A percentile compares a stretch with the other conserved stretches of the same genome.
These are phyloP conservation scores for Cyathus striatus DNA, from an alignment of 768 basidiomycete species.

Conservation along the genomic window DNA sequence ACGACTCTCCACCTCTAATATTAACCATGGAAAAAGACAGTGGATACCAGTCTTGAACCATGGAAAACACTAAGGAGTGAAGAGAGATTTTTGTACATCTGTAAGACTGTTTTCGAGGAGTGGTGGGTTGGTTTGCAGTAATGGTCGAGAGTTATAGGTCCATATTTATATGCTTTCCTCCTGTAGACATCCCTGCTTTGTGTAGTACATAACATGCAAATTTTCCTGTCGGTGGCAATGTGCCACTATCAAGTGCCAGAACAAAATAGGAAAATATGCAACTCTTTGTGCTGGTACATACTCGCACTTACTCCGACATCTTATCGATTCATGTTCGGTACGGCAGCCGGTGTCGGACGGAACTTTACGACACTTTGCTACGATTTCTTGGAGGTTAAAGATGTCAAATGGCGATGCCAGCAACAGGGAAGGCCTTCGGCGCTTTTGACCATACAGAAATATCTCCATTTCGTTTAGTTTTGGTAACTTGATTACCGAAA, in stretches of 20 bases:
- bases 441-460: slow-evolving; percentile 4
- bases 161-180: background rate
- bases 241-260: background rate
- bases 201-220: background rate
- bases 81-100: too few relatives aligned
- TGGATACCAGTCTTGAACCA: background rate
- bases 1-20: too few relatives aligned
- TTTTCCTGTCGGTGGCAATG: background rate
- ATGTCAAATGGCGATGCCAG: slow-evolving; percentile 1
- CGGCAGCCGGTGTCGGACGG: slow-evolving; percentile 15
- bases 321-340: slow-evolving; percentile 4
- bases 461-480: slow-evolving; percentile 5
- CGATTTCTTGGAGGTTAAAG: slow-evolving; percentile 4
- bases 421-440: slow-evolving; percentile 4
- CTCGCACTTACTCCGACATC: slow-evolving; percentile 5
- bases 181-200: background rate
- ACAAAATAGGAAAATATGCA: background rate
- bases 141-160: background rate
- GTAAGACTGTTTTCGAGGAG: too few relatives aligned
- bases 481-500: slow-evolving; percentile 5
- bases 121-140: background rate
- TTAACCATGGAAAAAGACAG: background rate
- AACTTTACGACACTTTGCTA: slow-evolving; percentile 8
- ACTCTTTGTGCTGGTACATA: slow-evolving; percentile 3
- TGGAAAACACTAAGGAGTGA: background rate